Evolutionary conservation across 2,329 filamentous ascomycete species (phyloP), one percentile per base, ranked within the genome.

Genomic region (Westerdykella aurantiaca): DNA sequence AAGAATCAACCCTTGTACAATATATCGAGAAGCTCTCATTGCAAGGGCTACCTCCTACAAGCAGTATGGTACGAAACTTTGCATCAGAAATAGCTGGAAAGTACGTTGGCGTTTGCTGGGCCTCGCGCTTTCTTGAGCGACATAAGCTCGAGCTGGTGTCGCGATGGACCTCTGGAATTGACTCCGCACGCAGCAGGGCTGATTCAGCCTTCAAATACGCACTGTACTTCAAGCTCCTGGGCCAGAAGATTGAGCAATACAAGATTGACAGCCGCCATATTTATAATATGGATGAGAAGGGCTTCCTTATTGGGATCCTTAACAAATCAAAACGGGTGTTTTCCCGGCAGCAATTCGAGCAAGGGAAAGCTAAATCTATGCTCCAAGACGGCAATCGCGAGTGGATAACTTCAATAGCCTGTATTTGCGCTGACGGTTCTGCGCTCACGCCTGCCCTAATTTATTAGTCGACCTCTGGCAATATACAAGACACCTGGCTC

Each of bases 141-240:
- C 31, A 55, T 37, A 6, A 38, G 1, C 29, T 44, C 17, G 9
- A 42, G 14, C 45, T 58, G 18, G 44, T 43, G 18, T 47, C 43
- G 13, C 2, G 41, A 41, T 58, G 44, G 44, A 43, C 49, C n/a
- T 38, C 46, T 18, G 21, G 41, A 10, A 47, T 59, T 2, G 51
- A 61, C 34, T n/a, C 14, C 13, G 39, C 31, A 23, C 38, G 53
- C 16, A 31, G 57, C 17, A 46, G 50, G 34, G 56, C 50, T 45
- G 45, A 62, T 45, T 52, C 35, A 41, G 31, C 13, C 11, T 10
- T 34, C 17, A 49, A 54, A 42, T 57, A 56, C 42, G 41, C 23
- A 21, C 34, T 40, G 5, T 57, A 55, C 14, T 58, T 58, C 40
- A 34, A 34, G 13, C 33, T 34, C 13, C 12, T 34, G 33, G 13